Conservation (phyloP, 2,329 filamentous ascomycete genomes). For the Monosporascus sp. region DNA sequence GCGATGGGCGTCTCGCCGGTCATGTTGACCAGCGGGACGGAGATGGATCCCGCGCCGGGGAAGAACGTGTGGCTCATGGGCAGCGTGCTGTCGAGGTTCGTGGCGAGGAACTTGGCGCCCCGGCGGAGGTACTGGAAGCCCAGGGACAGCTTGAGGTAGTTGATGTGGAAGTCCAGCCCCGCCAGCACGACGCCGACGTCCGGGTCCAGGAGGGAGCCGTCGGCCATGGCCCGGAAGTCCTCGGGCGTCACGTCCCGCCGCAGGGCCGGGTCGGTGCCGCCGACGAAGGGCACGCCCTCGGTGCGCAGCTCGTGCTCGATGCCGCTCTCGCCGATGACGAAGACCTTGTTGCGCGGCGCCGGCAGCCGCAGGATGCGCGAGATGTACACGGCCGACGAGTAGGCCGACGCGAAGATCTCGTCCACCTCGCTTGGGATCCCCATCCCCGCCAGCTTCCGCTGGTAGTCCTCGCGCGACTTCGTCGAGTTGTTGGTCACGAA, state of each 20-base stretch:
- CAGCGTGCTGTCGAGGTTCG: conserved; percentile 86
- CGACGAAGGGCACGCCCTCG: conserved; percentile 74
- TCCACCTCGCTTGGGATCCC: conserved; percentile 76
- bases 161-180: conserved; percentile 90
- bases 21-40: conserved; percentile 72
- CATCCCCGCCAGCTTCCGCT: conserved; percentile 78
- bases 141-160: conserved; percentile 84
- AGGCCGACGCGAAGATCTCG: conserved; percentile 93
- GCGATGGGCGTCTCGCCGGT: conserved; percentile 64
- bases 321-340: conserved; percentile 83
- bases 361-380: conserved; percentile 81
- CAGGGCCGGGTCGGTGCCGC: conserved; percentile 76
- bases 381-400: conserved; percentile 94
- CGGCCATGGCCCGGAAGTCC: conserved; percentile 75
- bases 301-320: conserved; percentile 82
- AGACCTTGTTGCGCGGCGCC: conserved; percentile 82
- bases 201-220: conserved; percentile 71
- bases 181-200: conserved; percentile 86
- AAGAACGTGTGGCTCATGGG: conserved; percentile 80
- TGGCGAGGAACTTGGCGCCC: conserved; percentile 84
- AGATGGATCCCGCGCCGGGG: conserved; percentile 81
- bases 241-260: conserved; percentile 73
- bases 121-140: conserved; percentile 80
- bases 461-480: conserved; percentile 88
- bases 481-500: conserved; percentile 99